Evolutionary conservation across 345 rosid species (phyloP), one percentile per base, ranked within the genome.

Genomic region (Gossypium thurberi): DNA sequence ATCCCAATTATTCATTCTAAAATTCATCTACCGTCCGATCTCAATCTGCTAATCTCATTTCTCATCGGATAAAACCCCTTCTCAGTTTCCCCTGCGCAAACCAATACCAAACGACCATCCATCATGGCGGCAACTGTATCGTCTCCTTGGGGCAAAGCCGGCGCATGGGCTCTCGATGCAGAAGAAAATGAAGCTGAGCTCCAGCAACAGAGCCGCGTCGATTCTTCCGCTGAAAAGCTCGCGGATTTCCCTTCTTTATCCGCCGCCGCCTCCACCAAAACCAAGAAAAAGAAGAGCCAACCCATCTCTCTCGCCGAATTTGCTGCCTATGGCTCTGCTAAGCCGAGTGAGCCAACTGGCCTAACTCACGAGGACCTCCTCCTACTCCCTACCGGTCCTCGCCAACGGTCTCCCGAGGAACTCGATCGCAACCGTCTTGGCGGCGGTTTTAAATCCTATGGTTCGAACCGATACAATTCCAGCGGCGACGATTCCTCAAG

Each of bases 141-240:
- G 44, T 91, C 99, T 83, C 89, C 89, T 8, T 96, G 99, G 99
- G 79, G 84, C n/a, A 96, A 96, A 81, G 93, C 99, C 17, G 97
- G 98, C 33, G 87, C 97, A 6, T 96, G 99, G 99, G 98, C 99
- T 50, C 85, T 87, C 4, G 98, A 93, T 57, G 88, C 97, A 40
- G 98, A 96, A 58, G 88, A 89, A 63, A 84, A 89, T 73, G 99
- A 92, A 66, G 91, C 79, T 1, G 93, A 92, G 40, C 91, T 90
- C 78, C 86, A 79, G 48, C 28, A 69, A 26, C 17, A 11, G 15
- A 51, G 75, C 52, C 9, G 50, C 46, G 18, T 57, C 53, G 44
- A 59, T 64, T 21, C 61, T 28, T 12, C 77, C 63, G n/a, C 82
- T 28, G 84, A 6, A 72, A 73, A 80, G 74, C 77, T 75, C 18